Base-by-base conservation (phyloP, 2,329 filamentous ascomycete genomes). In the Neofusicoccum parvum region DNA sequence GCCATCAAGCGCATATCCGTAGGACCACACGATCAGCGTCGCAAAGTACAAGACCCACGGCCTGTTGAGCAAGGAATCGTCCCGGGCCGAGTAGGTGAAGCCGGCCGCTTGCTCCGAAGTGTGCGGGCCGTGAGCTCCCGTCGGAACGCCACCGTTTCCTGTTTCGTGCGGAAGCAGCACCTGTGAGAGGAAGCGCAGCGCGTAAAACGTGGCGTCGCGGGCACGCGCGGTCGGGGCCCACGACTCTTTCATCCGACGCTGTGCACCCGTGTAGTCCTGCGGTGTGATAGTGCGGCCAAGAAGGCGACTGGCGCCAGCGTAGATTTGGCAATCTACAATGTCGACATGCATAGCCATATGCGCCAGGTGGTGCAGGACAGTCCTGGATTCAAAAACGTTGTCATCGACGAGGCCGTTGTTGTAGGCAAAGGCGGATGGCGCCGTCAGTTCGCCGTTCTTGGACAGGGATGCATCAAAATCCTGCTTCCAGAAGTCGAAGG, bases 331-430 rank as follows among this genome's bases (percentile, higher is more conserved):
- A 76, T 98, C 94, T n/a, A 96, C 92, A 63, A 98, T 92, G 74
- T 98, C 94, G 27, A 96, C 93, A 74, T 98, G 93, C 86, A 97
- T 97, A 3, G 93, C 92, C 92, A 99, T 97, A 77, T 98, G 95
- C 0, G 95, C 95, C 12, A 99, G 83, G 72, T 96, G 92, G 74
- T 98, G 94, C 50, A 98, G 82, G 34, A 97, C 94, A 2, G 91
- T 96, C 20, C 92, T 88, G 68, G 90, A 93, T 75, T 97, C 92
- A 71, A 95, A 94, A 36, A 96, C 89, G 70, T 89, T 89, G 67
- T 91, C 87, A 71, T 90, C 88, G 49, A 82, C 80, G 66, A 70
- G 23, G 37, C 71, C 71, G 36, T 73, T 75, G 14, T 72, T 72
- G 65, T 76, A 74, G 3, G 69, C 66, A 64, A 76, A 74, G 2